phyloP scores from a whole-genome alignment of 2,329 filamentous ascomycete species.

The Aspergillus arachidicola region DNA sequence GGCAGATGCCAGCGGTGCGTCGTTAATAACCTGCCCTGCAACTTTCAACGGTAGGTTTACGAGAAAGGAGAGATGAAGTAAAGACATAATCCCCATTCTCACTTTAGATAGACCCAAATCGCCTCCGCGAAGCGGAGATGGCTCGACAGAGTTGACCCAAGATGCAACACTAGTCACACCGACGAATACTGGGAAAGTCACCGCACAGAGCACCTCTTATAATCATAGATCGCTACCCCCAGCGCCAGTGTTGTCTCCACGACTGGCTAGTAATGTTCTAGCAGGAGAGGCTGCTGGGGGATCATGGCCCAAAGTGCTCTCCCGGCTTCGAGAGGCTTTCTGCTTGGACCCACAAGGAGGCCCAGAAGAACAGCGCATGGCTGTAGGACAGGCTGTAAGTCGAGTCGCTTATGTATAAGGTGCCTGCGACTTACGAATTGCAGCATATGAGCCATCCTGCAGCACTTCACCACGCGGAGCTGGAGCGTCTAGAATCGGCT shows the following conservation, averaged over 20 bases:
- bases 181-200: neutral
- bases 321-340: neutral
- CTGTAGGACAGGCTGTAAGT: neutral
- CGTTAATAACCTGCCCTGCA: neutral
- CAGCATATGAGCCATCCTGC: neutral
- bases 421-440: neutral
- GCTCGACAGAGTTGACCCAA: neutral
- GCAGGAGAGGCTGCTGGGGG: neutral
- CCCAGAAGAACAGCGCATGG: neutral
- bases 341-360: neutral
- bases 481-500: neutral
- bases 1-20: neutral
- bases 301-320: neutral
- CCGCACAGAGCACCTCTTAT: neutral
- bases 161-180: neutral
- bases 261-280: neutral
- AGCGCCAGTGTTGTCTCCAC: neutral
- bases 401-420: neutral
- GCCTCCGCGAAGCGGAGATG: neutral
- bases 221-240: accelerated
- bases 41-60: neutral
- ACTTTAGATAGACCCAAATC: neutral
- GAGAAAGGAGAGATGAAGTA: neutral
- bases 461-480: neutral
- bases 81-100: neutral